A percentile compares a stretch with the other conserved stretches of the same genome.
Conservation (phyloP, 768 basidiomycete species). For the Boletus coccyginus region DNA sequence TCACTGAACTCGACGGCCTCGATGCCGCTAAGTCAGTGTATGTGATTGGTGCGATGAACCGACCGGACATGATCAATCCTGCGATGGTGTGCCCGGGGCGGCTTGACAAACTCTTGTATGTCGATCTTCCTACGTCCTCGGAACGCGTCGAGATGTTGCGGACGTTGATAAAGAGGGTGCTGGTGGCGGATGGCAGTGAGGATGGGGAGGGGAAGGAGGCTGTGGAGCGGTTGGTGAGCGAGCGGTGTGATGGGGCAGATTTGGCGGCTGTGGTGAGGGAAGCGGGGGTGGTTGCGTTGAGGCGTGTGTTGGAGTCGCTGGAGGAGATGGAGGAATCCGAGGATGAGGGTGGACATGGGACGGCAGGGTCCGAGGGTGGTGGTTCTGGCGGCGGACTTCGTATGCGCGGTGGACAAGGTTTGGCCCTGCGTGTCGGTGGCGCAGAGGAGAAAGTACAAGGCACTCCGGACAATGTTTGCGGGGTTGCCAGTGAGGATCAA, state of each 20-base stretch:
- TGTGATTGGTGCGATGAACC: conserved; percentile 92
- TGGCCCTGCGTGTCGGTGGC: conserved; percentile 78
- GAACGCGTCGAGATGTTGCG: conserved; percentile 85
- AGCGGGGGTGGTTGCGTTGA: conserved; percentile 83
- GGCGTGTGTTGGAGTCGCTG: conserved; percentile 63
- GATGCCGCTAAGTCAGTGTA: conserved; percentile 84
- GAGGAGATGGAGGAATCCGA: conserved; percentile 50
- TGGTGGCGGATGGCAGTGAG: conserved; percentile 36
- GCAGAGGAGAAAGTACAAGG: conserved; percentile 83
- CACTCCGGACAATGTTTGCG: conserved; percentile 77
- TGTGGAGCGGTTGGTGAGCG: conserved; percentile 50
- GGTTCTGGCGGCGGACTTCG: conserved; percentile 70
- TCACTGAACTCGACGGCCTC: conserved; percentile 92
- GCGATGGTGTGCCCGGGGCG: conserved; percentile 97
- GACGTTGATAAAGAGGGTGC: conserved; percentile 71
- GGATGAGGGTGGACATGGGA: not conserved
- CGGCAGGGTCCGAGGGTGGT: conserved; percentile 9
- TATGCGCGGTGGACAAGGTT: conserved; percentile 72
- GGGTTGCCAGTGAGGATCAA: conserved; percentile 59
- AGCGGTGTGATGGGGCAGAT: conserved; percentile 84
- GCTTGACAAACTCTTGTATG: conserved; percentile 90
- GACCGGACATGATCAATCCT: conserved; percentile 97
- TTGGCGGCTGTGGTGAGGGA: conserved; percentile 85
- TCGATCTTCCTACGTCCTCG: conserved; percentile 71
- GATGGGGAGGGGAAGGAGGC: not conserved